phyloP scores from a whole-genome alignment of 495 filamentous ascomycete genomes.

The Podospora anserina region DNA sequence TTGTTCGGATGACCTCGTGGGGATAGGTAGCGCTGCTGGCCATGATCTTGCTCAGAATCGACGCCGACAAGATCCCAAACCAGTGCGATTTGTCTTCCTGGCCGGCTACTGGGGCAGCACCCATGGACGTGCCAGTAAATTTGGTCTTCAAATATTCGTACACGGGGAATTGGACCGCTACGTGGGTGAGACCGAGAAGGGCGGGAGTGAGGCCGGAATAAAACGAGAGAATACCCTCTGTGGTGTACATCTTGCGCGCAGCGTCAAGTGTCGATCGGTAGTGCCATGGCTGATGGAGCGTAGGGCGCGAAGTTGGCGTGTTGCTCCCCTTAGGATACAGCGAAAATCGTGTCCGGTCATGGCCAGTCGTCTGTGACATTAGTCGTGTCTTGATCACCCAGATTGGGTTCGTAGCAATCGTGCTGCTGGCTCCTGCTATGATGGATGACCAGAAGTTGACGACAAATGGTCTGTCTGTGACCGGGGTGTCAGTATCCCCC shows the following conservation, averaged over 20 bases:
- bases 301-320: slow-evolving; percentile 48
- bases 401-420: slow-evolving; percentile 95
- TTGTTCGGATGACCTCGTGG: slow-evolving; percentile 89
- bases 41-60: slow-evolving; percentile 91
- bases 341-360: slow-evolving; percentile 37
- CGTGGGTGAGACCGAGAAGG: slow-evolving; percentile 86
- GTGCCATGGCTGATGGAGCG: slow-evolving; percentile 71
- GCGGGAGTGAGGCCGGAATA: slow-evolving; percentile 95
- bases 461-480: slow-evolving; percentile 39
- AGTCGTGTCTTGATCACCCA: slow-evolving; percentile 99
- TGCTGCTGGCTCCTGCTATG: slow-evolving; percentile 85
- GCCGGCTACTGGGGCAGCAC: slow-evolving; percentile 50
- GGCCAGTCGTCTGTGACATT: slow-evolving; percentile 73
- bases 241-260: slow-evolving; percentile 88
- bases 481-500: not conserved
- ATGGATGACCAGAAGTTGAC: slow-evolving; percentile 73
- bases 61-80: slow-evolving; percentile 77
- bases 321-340: slow-evolving; percentile 43
- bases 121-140: slow-evolving; percentile 85
- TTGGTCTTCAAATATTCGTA: slow-evolving; percentile 91
- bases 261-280: slow-evolving; percentile 86
- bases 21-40: slow-evolving; percentile 96
- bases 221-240: slow-evolving; percentile 83
- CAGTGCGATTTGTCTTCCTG: slow-evolving; percentile 41
- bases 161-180: slow-evolving; percentile 94